Conservation (phyloP, 441 rosid species). For the Viola pubescens region DNA sequence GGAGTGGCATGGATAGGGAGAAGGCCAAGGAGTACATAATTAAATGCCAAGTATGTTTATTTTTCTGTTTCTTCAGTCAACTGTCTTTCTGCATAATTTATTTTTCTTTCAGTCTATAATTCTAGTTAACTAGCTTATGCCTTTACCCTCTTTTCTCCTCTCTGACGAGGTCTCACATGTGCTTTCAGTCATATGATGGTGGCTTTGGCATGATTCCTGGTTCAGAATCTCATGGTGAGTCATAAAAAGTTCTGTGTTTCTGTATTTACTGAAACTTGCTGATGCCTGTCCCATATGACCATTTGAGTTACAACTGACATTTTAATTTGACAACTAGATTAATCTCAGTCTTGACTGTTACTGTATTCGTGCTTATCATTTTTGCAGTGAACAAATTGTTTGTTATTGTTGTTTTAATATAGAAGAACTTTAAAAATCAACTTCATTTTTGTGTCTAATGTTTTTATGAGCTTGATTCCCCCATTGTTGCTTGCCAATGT, state of each 20-base stretch:
- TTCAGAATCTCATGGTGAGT: conserved; percentile 94
- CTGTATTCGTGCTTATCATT: not conserved
- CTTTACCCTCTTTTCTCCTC: too few relatives aligned
- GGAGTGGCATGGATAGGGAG: conserved; percentile 87
- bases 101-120: conserved; percentile 8
- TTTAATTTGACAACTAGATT: too few relatives aligned
- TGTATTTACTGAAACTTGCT: not conserved
- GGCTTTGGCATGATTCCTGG: conserved; percentile 94
- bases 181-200: conserved; percentile 84
- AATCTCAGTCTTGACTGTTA: too few relatives aligned
- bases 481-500: conserved; percentile 34
- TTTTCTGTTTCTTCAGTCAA: conserved; percentile 1
- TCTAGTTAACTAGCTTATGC: too few relatives aligned
- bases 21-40: conserved; percentile 67
- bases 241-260: not conserved
- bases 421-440: not conserved
- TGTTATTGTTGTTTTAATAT: too few relatives aligned
- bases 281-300: too few relatives aligned
- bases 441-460: not conserved
- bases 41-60: conserved; percentile 60
- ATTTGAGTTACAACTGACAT: too few relatives aligned
- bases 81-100: conserved; percentile 3
- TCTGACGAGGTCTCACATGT: too few relatives aligned
- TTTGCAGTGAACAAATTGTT: not conserved
- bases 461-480: conserved; percentile 8